Evolutionary conservation across 2,329 filamentous ascomycete species (phyloP).

Genomic region (Trichocomaceae sp.): DNA sequence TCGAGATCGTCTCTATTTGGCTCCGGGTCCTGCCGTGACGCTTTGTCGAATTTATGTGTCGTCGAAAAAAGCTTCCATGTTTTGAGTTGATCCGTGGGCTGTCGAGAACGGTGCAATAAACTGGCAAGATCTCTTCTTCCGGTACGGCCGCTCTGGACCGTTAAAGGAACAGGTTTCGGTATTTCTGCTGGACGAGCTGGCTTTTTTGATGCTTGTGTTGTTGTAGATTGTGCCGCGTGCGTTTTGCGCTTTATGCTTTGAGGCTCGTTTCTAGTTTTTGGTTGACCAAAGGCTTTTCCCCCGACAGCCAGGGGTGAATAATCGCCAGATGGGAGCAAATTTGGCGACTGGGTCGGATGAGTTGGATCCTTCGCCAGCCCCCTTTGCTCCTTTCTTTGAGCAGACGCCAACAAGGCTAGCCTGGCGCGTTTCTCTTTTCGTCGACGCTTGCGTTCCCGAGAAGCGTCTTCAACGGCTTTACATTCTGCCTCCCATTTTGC

Average conservation of each 20-base stretch:
- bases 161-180: constrained; percentile 5
- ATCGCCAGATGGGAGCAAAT: background rate
- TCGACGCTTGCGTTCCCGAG: constrained; percentile 21
- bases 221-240: background rate
- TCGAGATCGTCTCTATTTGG: constrained; percentile 33
- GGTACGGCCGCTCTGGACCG: background rate
- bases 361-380: background rate
- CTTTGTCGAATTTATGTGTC: constrained; percentile 26
- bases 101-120: constrained; percentile 4
- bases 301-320: background rate
- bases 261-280: background rate
- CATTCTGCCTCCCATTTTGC: constrained; percentile 24
- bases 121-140: constrained; percentile 4
- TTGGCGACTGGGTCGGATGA: background rate
- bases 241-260: background rate
- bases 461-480: constrained; percentile 18
- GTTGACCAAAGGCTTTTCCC: background rate
- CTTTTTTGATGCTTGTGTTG: background rate
- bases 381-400: background rate
- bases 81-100: constrained; percentile 6
- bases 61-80: constrained; percentile 20
- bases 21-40: constrained; percentile 26
- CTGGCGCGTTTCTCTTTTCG: constrained; percentile 25
- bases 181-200: background rate
- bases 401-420: constrained; percentile 14